These are phyloP conservation scores for Neurospora sp. DNA, from an alignment of 495 filamentous ascomycete species.

Conservation along the genomic window DNA sequence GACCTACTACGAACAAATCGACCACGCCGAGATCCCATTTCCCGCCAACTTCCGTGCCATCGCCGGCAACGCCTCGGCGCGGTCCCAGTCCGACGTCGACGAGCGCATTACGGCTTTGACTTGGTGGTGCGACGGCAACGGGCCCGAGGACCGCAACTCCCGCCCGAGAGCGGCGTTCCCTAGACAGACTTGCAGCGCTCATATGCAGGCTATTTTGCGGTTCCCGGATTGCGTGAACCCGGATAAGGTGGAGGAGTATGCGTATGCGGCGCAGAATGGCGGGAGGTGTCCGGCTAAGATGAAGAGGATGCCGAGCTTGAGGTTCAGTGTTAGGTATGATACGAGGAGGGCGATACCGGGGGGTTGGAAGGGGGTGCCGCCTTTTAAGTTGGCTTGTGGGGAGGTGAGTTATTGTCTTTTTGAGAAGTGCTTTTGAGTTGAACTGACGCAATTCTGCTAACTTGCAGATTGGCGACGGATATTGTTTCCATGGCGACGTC, in stretches of 20 bases:
- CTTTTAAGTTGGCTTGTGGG: slow-evolving; percentile 24
- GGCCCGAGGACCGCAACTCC: slow-evolving; percentile 23
- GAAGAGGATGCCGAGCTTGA: slow-evolving; percentile 24
- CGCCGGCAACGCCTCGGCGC: slow-evolving; percentile 25
- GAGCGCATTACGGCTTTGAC: slow-evolving; percentile 25
- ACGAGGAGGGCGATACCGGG: slow-evolving; percentile 16
- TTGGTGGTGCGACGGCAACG: slow-evolving; percentile 30
- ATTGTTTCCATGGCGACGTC: slow-evolving; percentile 29
- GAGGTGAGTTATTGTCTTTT: slow-evolving; percentile 13
- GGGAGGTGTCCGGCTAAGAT: slow-evolving; percentile 18
- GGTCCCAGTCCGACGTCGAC: slow-evolving; percentile 21
- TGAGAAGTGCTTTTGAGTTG: neutral
- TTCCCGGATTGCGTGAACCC: slow-evolving; percentile 28
- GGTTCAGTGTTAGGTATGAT: slow-evolving; percentile 25
- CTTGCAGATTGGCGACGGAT: slow-evolving; percentile 24
- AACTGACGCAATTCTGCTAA: neutral
- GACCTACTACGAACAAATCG: slow-evolving; percentile 57
- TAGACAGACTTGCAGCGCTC: slow-evolving; percentile 22
- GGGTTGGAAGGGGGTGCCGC: slow-evolving; percentile 26
- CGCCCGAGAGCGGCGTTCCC: slow-evolving; percentile 24
- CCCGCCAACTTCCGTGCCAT: slow-evolving; percentile 36
- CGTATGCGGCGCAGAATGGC: slow-evolving; percentile 22
- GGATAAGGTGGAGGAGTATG: slow-evolving; percentile 22
- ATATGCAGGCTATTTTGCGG: slow-evolving; percentile 25
- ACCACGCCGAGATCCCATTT: slow-evolving; percentile 76